These are phyloP conservation scores for Rhinocladiella mackenziei DNA, from an alignment of 2,329 filamentous ascomycete species.

Conservation along the genomic window DNA sequence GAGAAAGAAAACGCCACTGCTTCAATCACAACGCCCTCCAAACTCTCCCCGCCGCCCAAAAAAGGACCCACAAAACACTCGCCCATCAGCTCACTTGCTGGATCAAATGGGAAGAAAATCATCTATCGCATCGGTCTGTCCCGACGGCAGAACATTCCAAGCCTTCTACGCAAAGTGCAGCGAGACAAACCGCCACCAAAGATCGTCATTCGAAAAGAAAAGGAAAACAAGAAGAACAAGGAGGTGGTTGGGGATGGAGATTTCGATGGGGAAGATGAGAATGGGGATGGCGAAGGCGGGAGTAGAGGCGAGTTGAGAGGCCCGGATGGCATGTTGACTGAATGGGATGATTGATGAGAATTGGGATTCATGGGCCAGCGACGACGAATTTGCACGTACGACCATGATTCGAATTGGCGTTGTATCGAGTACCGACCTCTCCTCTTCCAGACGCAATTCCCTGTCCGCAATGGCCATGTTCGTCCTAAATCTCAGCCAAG, in stretches of 20 bases:
- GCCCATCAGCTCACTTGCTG: slow-evolving; percentile 24
- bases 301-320: slow-evolving; percentile 22
- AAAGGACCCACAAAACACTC: slow-evolving; percentile 26
- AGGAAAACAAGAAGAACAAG: slow-evolving; percentile 24
- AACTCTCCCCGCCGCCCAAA: slow-evolving; percentile 10
- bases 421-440: neutral
- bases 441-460: no score
- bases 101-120: slow-evolving; percentile 13
- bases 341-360: slow-evolving; percentile 25
- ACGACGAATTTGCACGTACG: no score
- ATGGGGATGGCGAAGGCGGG: slow-evolving; percentile 16
- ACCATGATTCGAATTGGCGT: no score
- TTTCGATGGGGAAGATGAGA: slow-evolving; percentile 15
- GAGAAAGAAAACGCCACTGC: slow-evolving; percentile 3
- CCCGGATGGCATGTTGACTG: slow-evolving; percentile 27
- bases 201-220: slow-evolving; percentile 26
- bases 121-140: slow-evolving; percentile 29
- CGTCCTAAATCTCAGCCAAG: no score
- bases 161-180: slow-evolving; percentile 28
- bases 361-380: neutral
- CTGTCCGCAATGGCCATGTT: no score
- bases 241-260: slow-evolving; percentile 16
- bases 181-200: slow-evolving; percentile 27
- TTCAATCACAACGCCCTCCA: slow-evolving; percentile 9
- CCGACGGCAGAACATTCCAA: slow-evolving; percentile 27